These are phyloP conservation scores for Pyrus hybrid DNA, from an alignment of 331 rosid species.

Conservation along the genomic window DNA sequence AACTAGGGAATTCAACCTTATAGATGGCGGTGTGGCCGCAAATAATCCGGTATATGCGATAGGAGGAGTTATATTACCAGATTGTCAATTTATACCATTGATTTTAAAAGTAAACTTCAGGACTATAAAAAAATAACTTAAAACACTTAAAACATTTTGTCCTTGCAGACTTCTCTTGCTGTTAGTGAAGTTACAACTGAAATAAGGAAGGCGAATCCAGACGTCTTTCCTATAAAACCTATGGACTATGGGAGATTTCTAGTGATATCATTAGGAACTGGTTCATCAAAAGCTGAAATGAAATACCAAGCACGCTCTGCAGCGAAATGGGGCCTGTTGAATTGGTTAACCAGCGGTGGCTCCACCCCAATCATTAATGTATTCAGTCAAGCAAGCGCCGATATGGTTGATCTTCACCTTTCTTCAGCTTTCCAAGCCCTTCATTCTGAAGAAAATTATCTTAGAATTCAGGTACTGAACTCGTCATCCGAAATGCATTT, in stretches of 20 bases:
- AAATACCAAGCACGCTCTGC: constrained; percentile 20
- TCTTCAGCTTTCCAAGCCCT: constrained; percentile 31
- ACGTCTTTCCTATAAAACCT: constrained; percentile 20
- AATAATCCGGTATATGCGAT: constrained; percentile 33
- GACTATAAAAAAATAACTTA: too few relatives aligned
- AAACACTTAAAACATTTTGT: neutral
- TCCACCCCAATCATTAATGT: constrained; percentile 36
- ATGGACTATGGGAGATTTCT: constrained; percentile 33
- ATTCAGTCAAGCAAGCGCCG: constrained; percentile 26
- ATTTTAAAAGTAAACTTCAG: neutral
- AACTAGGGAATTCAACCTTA: constrained; percentile 25
- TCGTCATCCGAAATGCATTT: neutral
- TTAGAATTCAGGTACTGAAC: constrained; percentile 41
- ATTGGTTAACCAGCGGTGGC: constrained; percentile 36
- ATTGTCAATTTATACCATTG: neutral
- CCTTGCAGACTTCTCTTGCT: constrained; percentile 41
- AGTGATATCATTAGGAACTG: constrained; percentile 49
- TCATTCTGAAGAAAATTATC: constrained; percentile 25
- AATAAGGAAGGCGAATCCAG: constrained; percentile 11
- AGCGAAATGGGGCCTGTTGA: constrained; percentile 42
- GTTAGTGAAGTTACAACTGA: constrained; percentile 30
- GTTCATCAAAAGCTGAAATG: constrained; percentile 28
- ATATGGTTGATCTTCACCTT: constrained; percentile 47
- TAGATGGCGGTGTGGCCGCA: constrained; percentile 47
- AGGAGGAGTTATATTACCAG: neutral